A percentile compares a stretch with the other conserved stretches of the same genome.
These are phyloP conservation scores for Podospora anserina DNA, from an alignment of 495 filamentous ascomycete species.

Conservation along the genomic window DNA sequence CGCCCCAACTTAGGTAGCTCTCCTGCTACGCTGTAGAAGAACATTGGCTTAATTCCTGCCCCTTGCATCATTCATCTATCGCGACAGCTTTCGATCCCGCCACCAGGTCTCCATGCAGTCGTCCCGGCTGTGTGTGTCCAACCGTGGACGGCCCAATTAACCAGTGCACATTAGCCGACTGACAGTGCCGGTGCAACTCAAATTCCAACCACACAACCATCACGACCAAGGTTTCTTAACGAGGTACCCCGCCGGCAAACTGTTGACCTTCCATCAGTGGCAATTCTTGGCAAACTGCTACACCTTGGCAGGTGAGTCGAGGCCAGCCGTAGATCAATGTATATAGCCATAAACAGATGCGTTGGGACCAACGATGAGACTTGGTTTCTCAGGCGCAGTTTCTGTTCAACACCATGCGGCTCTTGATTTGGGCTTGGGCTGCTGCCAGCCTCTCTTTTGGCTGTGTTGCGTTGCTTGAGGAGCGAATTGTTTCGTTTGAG, in stretches of 20 bases:
- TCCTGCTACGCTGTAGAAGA: background rate
- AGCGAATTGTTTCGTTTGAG: slow-evolving; percentile 31
- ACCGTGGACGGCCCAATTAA: background rate
- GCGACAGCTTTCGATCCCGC: background rate
- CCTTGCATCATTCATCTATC: background rate
- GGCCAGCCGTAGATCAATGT: background rate
- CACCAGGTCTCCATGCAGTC: background rate
- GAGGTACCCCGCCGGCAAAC: background rate
- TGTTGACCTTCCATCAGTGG: background rate
- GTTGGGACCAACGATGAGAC: background rate
- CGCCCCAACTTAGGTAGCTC: background rate
- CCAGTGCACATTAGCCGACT: background rate
- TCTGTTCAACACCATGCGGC: background rate
- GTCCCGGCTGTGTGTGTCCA: background rate
- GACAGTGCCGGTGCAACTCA: background rate
- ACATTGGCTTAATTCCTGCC: background rate
- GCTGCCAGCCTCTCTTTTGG: background rate
- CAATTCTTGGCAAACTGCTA: background rate
- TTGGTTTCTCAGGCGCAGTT: background rate
- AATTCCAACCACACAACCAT: background rate
- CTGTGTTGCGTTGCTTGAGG: slow-evolving; percentile 24
- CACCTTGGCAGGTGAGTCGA: background rate
- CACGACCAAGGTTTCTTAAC: background rate
- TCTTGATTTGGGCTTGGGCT: background rate
- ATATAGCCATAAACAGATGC: background rate